Evolutionary conservation across 148 eudicot genomes (phyloP), one percentile per base, ranked within the genome.

Genomic region (Silene latifolia): DNA sequence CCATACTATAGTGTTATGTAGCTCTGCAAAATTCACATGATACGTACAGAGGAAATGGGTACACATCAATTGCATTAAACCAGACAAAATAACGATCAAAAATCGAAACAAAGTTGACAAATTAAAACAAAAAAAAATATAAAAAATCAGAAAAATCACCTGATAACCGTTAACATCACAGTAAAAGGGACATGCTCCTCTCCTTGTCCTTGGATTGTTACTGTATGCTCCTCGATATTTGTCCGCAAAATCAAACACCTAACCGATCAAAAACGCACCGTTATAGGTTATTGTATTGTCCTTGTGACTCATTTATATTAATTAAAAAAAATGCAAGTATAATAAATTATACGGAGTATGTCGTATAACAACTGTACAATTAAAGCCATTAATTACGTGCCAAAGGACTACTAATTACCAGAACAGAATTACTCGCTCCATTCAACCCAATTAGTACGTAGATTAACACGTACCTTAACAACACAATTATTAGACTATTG

Each of bases 211-310:
- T 72, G 83, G 79, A 80, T 93, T 90, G 80, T 95, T 92, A 80
- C 97, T 90, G 83, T 95, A 95, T n/a, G 97, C 94, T 27, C 98
- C 99, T 66, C 99, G 78, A 82, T 90, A 79, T 67, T 69, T 89
- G 92, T 95, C 88, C 7, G 99, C 99, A 69, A 92, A 92, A 80
- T 88, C 82, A 84, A 95, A 95, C 69, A 95, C 98, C 99, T 95
- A 81, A 1, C 7, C 4, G 46, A 32, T 14, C 19, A 8, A 42
- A 51, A 51, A 51, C 44, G 44, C 9, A 7, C 17, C 17, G 18
- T 51, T 51, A 51, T 39, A 7, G 44, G 44, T 39, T 39, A 39
- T 5, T 39, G 44, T 39, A 39, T 5, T 39, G 44, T 39, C 44
- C 1, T 39, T 39, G 44, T 39, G 44, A 0, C 44, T 39, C 44